Evolutionary conservation across 306 rosid genomes (phyloP).

Genomic region (Dalbergia cultrata): DNA sequence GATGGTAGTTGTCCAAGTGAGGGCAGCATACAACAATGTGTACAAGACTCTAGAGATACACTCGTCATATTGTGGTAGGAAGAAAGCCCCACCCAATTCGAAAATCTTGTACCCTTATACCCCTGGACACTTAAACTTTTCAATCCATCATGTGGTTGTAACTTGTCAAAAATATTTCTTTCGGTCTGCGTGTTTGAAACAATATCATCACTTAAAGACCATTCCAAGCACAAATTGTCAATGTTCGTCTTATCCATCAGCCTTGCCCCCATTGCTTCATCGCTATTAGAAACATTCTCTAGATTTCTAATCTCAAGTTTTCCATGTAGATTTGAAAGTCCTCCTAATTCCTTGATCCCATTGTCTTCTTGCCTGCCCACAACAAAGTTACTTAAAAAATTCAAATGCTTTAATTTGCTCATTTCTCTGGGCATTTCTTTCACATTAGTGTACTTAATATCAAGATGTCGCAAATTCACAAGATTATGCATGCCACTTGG

Average conservation of each 20-base stretch:
- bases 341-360: conserved; percentile 2
- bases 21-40: too few species aligned
- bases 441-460: too few species aligned
- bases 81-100: too few species aligned
- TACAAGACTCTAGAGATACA: too few species aligned
- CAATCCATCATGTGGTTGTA: neutral
- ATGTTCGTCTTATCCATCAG: neutral
- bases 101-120: neutral
- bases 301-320: neutral
- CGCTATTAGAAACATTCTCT: neutral
- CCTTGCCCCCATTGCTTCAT: neutral
- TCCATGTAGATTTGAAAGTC: neutral
- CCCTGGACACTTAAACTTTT: rapidly evolving
- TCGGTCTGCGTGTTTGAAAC: neutral
- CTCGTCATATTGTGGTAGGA: too few species aligned
- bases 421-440: too few species aligned
- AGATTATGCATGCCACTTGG: too few species aligned
- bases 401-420: too few species aligned
- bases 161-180: conserved; percentile 7
- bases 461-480: too few species aligned
- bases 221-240: neutral
- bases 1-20: too few species aligned
- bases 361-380: too few species aligned
- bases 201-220: neutral
- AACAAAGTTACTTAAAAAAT: too few species aligned